These are phyloP conservation scores for Pythium aquatile DNA, from an alignment of 352 stramenopile genomes.

Conservation along the genomic window DNA sequence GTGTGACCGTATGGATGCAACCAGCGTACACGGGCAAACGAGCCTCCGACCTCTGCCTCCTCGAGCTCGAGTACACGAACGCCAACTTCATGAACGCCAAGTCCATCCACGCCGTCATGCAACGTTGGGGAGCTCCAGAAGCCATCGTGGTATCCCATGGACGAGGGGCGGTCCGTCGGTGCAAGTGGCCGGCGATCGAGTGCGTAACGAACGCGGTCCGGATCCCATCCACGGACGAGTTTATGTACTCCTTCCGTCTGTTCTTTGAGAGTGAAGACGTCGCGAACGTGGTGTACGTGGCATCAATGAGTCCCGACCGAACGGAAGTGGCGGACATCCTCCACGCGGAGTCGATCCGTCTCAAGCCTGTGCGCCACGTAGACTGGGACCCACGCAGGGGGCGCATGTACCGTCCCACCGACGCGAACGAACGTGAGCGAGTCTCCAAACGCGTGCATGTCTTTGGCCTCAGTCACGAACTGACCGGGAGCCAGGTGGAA, in stretches of 20 bases:
- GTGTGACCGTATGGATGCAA: neutral
- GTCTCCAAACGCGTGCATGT: neutral
- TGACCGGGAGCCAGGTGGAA: neutral
- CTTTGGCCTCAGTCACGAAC: neutral
- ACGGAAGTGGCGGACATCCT: neutral
- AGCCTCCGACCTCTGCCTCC: neutral
- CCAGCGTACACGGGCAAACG: neutral
- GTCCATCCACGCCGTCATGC: neutral
- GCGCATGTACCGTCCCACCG: neutral
- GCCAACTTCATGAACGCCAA: constrained; percentile 2
- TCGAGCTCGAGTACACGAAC: constrained; percentile 1
- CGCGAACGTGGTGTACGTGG: neutral
- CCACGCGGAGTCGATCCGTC: neutral
- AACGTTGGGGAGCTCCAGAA: neutral
- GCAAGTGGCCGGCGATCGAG: constrained; percentile 2
- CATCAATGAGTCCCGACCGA: neutral
- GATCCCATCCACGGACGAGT: neutral
- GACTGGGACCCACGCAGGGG: neutral
- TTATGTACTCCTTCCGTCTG: neutral
- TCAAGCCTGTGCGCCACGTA: neutral
- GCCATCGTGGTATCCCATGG: neutral
- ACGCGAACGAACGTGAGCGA: neutral
- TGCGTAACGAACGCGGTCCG: neutral
- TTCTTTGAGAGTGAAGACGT: neutral
- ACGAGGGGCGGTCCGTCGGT: neutral